These are phyloP conservation scores for Triticum dicoccoides DNA, from an alignment of 176 grass and related monocot genomes.

Conservation along the genomic window DNA sequence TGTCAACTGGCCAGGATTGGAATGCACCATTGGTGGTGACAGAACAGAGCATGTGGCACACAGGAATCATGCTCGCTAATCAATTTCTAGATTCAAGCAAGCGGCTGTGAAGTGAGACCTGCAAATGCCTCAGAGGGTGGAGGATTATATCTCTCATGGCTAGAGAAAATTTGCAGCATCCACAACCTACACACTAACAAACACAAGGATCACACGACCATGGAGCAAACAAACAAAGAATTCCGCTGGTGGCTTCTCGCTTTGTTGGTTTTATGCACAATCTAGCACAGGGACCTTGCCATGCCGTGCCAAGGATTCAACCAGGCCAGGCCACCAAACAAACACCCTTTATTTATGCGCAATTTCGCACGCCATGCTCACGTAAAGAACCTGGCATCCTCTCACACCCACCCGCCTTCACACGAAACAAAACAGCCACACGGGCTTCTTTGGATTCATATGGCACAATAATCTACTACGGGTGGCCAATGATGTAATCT, in stretches of 20 bases:
- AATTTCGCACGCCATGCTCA: conserved; percentile 34
- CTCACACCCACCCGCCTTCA: background rate
- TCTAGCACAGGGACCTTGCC: background rate
- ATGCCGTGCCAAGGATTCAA: conserved; percentile 7
- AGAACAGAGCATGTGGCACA: background rate
- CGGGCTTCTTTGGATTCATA: background rate
- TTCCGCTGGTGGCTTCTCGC: background rate
- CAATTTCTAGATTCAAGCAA: background rate
- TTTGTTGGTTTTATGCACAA: background rate
- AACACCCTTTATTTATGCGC: background rate
- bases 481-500: background rate
- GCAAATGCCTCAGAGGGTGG: background rate
- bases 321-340: background rate
- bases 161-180: background rate
- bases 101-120: background rate
- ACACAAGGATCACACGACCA: conserved; percentile 26
- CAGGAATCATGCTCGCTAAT: conserved; percentile 1
- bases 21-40: background rate
- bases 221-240: conserved; percentile 19
- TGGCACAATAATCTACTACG: background rate
- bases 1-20: background rate
- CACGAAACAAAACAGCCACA: background rate
- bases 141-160: background rate
- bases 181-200: conserved; percentile 23
- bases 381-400: conserved; percentile 6